A percentile compares a stretch with the other conserved stretches of the same genome.
Evolutionary conservation across 441 rosid species (phyloP).

Genomic region (Populus trichocarpa): DNA sequence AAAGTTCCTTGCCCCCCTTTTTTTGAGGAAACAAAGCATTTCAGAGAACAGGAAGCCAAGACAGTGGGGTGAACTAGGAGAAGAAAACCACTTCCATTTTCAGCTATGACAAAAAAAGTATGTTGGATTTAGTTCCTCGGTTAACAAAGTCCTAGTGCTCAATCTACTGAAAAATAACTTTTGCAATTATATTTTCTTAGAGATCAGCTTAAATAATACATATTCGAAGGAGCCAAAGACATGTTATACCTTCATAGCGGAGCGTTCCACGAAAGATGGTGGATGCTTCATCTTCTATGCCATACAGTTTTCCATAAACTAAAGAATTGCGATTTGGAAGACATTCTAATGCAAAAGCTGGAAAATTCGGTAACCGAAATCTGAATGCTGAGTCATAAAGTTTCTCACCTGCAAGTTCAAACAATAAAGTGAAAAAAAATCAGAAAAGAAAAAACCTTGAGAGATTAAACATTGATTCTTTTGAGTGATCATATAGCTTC

Average conservation of each 20-base stretch:
- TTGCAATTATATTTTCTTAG: not conserved
- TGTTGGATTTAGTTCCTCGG: not conserved
- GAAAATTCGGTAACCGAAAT: constrained; percentile 69
- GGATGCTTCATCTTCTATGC: constrained; percentile 76
- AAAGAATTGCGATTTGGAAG: constrained; percentile 86
- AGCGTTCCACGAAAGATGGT: constrained; percentile 91
- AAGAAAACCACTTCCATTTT: not conserved
- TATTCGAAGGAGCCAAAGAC: not conserved
- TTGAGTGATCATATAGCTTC: not conserved
- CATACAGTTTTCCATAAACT: constrained; percentile 67
- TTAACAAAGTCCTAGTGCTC: not conserved
- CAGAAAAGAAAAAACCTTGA: not conserved
- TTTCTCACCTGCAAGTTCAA: constrained; percentile 49
- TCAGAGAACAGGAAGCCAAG: not conserved
- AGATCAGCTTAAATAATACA: not conserved
- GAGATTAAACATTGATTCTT: not conserved
- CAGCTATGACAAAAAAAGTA: not conserved
- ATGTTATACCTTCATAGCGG: constrained; percentile 75
- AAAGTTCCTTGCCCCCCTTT: not conserved
- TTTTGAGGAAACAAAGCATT: not conserved
- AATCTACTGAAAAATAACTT: not conserved
- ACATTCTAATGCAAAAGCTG: constrained; percentile 95
- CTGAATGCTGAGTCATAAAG: constrained; percentile 72
- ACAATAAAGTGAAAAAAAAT: constrained; percentile 12
- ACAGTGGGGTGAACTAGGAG: not conserved